Base-by-base conservation (phyloP, 2,329 filamentous ascomycete genomes). In the Trichoderma breve region DNA sequence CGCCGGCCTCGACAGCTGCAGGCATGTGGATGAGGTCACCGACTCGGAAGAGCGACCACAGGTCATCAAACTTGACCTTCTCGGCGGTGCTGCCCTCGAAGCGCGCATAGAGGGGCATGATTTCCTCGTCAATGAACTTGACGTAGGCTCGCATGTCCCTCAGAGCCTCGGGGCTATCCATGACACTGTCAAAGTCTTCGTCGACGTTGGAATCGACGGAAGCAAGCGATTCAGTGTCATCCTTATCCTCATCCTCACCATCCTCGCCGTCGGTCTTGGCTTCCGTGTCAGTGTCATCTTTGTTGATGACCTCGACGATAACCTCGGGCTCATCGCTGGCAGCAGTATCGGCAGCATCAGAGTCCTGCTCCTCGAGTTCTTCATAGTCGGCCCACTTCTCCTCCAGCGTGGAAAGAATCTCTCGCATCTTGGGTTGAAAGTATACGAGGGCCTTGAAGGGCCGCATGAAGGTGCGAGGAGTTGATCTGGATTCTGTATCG, bases 1-100 rank as follows among this genome's bases (percentile, higher is more conserved):
- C 80, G 1, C 79, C 77, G 0, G 77, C 77, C 39, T 82, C 81
- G 3, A 79, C 78, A 0, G 78, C 76, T 0, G 79, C 75, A 0
- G 83, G 82, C 78, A 82, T 81, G 74, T 82, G 82, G 71, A 84
- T 77, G 30, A 83, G 75, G 6, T 84, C 83, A 2, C 83, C 83
- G 0, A 76, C 73, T 0, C 80, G 79, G 77, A 83, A 85, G 1
- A 84, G 77, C 1, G 76, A 80, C 81, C 82, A 84, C n/a, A 85
- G 73, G 73, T 85, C 83, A 18, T 82, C 79, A 34, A 81, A 85
- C 63, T 78, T 79, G 74, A 84, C 79, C 3, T 78, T 79, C 6
- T 80, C 77, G 5, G 75, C 76, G 0, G 47, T 57, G 9, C 71
- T 79, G 6, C 77, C 78, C 3, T 78, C 76, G 47, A 78, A 79